Evolutionary conservation across 2,329 filamentous ascomycete species (phyloP), one percentile per base, ranked within the genome.

Genomic region (Trichoderma brevicompactum): DNA sequence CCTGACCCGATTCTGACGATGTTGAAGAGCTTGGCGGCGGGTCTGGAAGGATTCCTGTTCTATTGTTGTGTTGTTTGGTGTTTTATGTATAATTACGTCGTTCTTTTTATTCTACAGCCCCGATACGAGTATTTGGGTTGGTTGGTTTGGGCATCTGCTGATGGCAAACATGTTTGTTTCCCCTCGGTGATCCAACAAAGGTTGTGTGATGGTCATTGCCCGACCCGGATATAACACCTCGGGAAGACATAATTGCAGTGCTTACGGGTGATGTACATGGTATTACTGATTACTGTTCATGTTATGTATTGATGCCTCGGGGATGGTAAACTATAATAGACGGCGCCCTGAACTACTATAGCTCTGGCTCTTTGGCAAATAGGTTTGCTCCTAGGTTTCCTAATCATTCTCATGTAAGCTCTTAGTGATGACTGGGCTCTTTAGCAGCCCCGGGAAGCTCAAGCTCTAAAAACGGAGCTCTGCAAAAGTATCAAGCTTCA

Each of bases 1-100:
- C 34, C 55, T 59, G 43, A n/a, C 55, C 44, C 34, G 44, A 60
- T 41, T 60, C 46, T 38, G 34, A 41, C 44, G 44, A 50, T 59
- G 23, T 28, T 28, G 23, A 28, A 2, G 23, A 28, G 23, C 23
- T 28, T 28, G 23, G 23, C 23, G 23, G 23, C 23, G 23, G 23
- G 23, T 28, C 23, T 28, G 23, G 23, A 28, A 28, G 23, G 23
- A 28, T 28, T 28, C 23, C 23, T 2, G 23, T 28, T 28, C 23
- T 28, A 28, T 28, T 28, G 23, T 28, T 28, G 23, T 28, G 23
- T 28, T 28, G 23, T 28, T 28, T 28, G 23, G 23, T 34, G 44
- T 32, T 32, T 34, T 32, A 13, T 32, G 48, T 36, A 49, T 7
- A 13, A 23, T 49, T 49, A 49, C 46, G 46, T 49, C 46, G 41